phyloP scores from a whole-genome alignment of 495 filamentous ascomycete genomes.

The Daldinia vernicosa region DNA sequence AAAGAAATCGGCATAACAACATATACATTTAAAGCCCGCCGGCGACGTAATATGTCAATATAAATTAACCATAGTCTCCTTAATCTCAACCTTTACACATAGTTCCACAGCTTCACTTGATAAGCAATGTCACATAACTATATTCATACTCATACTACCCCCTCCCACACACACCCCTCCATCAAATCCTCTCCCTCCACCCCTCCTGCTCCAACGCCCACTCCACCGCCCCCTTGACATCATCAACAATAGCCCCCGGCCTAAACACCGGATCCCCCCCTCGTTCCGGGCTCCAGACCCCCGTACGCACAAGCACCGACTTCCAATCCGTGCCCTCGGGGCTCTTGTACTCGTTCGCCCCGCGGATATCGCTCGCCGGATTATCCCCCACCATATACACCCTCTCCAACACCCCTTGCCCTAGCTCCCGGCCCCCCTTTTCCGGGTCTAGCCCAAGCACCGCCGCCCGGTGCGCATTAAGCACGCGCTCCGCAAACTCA shows the following conservation, averaged over 20 bases:
- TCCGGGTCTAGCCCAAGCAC: conserved; percentile 44
- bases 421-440: conserved; percentile 25
- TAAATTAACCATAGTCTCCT: neutral
- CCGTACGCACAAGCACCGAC: conserved; percentile 83
- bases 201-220: conserved; percentile 54
- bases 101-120: neutral
- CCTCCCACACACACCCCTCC: neutral
- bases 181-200: conserved; percentile 45
- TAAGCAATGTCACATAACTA: neutral
- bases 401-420: conserved; percentile 55
- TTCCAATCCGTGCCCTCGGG: conserved; percentile 75
- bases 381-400: conserved; percentile 99
- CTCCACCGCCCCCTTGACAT: conserved; percentile 61
- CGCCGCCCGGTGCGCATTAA: conserved; percentile 66
- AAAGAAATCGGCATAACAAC: no score
- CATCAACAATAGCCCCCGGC: conserved; percentile 69
- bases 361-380: conserved; percentile 87
- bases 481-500: conserved; percentile 78
- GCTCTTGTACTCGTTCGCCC: conserved; percentile 82
- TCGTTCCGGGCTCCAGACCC: conserved; percentile 70
- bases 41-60: neutral
- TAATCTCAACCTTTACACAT: neutral
- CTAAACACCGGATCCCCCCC: conserved; percentile 48
- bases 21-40: neutral
- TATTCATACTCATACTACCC: neutral